Evolutionary conservation across 306 rosid species (phyloP).

Genomic region (Canavalia gladiata): DNA sequence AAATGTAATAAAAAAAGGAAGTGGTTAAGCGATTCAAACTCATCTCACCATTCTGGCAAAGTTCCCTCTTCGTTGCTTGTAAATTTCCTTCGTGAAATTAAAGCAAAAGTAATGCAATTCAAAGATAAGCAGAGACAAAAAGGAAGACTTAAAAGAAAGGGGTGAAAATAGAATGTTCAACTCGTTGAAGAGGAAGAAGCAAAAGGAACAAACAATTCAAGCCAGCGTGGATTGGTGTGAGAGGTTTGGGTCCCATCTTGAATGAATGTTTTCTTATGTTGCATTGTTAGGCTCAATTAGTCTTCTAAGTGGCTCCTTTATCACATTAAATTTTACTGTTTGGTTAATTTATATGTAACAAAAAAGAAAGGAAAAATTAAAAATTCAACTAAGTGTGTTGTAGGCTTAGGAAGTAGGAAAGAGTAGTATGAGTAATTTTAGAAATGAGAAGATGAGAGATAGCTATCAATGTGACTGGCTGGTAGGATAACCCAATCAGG

Average conservation of each 20-base stretch:
- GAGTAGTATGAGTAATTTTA: slow-evolving; percentile 29
- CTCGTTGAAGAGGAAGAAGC: background rate
- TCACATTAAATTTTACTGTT: background rate
- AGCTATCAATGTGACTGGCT: slow-evolving; percentile 50
- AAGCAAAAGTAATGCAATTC: slow-evolving; percentile 53
- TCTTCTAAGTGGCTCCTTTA: background rate
- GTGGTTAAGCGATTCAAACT: slow-evolving; percentile 41
- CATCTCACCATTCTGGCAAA: slow-evolving; percentile 21
- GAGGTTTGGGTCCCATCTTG: background rate
- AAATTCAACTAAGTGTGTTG: background rate
- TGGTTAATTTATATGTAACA: background rate
- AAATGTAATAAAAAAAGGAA: slow-evolving; percentile 22
- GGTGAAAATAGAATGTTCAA: background rate
- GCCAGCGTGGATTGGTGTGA: background rate
- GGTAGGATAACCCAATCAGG: slow-evolving; percentile 51
- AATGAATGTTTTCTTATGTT: background rate
- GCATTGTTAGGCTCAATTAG: background rate
- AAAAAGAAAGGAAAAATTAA: background rate
- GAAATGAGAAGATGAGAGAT: slow-evolving; percentile 51
- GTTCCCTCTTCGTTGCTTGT: slow-evolving; percentile 16
- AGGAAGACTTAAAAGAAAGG: slow-evolving; percentile 10
- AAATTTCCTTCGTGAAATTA: slow-evolving; percentile 44
- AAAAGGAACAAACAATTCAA: background rate
- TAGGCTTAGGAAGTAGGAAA: background rate
- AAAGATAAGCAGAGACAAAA: background rate